Evolutionary conservation across 495 filamentous ascomycete genomes (phyloP), one percentile per base, ranked within the genome.

Genomic region (Haplographium delicatum): DNA sequence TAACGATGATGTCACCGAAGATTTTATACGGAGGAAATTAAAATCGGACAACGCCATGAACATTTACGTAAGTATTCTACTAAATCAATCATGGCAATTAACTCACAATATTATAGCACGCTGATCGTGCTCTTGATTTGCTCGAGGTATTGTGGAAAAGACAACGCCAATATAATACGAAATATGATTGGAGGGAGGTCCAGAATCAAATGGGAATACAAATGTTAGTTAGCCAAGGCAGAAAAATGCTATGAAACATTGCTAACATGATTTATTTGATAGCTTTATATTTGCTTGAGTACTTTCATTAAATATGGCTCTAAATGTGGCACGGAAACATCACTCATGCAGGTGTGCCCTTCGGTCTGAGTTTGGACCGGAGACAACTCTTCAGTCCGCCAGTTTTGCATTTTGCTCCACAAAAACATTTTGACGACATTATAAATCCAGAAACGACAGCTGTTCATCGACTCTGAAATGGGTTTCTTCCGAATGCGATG

Each of bases 161-260:
- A 33, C 58, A 61, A 34, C 53, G 48, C 44, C 53, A 53, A 45
- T 61, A 54, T 43, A 50, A 47, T 9, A 37, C 41, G 2, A 61
- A 61, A 33, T 61, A 51, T 41, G 58, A 61, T 26, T 61, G 58
- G 58, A 49, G 58, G 39, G 16, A 51, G 27, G 58, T 61, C 1
- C 58, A 61, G 39, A 27, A 27, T 10, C 58, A 61, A 27, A 57
- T 61, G 58, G 58, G 46, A 8, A 48, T 61, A 20, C 53, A 61
- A 47, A 41, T 61, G 57, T 60, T 41, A 51, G 53, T 39, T 16
- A n/a, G 11, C 18, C 4, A 18, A 5, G 9, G 6, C 15, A 13
- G 18, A 11, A 22, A 27, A 33, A 33, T 4, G 9, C n/a, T 19
- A 0, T 9, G 10, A 18, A n/a, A n/a, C 22, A 26, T 23, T 15